Conservation (phyloP, 2,329 filamentous ascomycete genomes). For the Alternaria sp. region DNA sequence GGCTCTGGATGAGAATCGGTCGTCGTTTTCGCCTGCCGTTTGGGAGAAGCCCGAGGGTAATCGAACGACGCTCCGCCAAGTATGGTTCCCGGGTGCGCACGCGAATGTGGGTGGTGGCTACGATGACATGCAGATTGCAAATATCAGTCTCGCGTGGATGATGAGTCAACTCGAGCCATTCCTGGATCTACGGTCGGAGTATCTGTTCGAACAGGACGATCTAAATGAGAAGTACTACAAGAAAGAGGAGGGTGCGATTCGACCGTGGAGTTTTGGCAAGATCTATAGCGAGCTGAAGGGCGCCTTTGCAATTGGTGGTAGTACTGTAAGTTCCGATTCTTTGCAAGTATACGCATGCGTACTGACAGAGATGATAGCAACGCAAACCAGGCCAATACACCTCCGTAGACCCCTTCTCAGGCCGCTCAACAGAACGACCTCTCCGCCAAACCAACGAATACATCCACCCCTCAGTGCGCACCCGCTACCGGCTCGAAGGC, state of each 20-base stretch:
- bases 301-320: constrained; percentile 56
- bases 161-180: constrained; percentile 59
- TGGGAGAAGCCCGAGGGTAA: constrained; percentile 58
- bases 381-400: constrained; percentile 58
- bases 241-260: constrained; percentile 45
- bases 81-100: constrained; percentile 64
- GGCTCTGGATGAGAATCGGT: constrained; percentile 60
- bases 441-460: constrained; percentile 59
- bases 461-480: constrained; percentile 57
- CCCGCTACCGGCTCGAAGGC: constrained; percentile 53
- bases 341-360: neutral
- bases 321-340: constrained; percentile 32
- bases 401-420: constrained; percentile 53
- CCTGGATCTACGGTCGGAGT: constrained; percentile 56
- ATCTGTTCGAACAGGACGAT: constrained; percentile 56
- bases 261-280: constrained; percentile 57
- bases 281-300: constrained; percentile 56
- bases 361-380: constrained; percentile 28
- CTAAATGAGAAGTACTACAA: constrained; percentile 54
- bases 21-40: constrained; percentile 59
- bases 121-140: constrained; percentile 53
- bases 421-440: constrained; percentile 50
- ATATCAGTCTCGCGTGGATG: constrained; percentile 65
- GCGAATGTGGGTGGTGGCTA: constrained; percentile 60
- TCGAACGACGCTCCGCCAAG: constrained; percentile 56